phyloP scores from a whole-genome alignment of 225 moss, liverwort and hornwort species.

The Physcomitrium patens region DNA sequence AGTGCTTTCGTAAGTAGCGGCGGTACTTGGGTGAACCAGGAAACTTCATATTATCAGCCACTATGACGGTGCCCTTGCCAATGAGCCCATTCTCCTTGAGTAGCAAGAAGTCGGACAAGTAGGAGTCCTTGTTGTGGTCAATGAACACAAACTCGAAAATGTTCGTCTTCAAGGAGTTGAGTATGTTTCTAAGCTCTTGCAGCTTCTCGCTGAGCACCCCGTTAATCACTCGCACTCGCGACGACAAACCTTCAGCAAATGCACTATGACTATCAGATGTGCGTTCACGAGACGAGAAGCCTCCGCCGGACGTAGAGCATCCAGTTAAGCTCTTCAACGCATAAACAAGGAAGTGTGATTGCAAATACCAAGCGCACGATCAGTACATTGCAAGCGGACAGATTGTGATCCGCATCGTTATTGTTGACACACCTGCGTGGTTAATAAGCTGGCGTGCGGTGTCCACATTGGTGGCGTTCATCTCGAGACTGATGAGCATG shows the following conservation, averaged over 20 bases:
- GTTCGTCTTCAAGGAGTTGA: constrained; percentile 19
- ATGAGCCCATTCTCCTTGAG: constrained; percentile 59
- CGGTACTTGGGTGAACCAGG: constrained; percentile 58
- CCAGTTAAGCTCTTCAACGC: no score
- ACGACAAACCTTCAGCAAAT: constrained; percentile 26
- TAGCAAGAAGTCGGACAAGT: constrained; percentile 48
- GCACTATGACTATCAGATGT: neutral
- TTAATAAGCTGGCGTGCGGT: constrained; percentile 42
- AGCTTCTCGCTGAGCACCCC: constrained; percentile 42
- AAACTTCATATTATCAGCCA: constrained; percentile 61
- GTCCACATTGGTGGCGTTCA: constrained; percentile 35
- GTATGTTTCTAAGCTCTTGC: constrained; percentile 39
- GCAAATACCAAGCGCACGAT: no score
- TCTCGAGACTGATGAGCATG: constrained; percentile 48
- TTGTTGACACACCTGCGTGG: constrained; percentile 39
- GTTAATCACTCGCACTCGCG: constrained; percentile 45
- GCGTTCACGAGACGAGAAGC: no score
- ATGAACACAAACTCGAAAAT: constrained; percentile 60
- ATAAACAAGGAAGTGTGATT: no score
- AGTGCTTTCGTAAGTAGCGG: constrained; percentile 40
- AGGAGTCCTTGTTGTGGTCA: constrained; percentile 53
- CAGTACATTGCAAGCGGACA: no score
- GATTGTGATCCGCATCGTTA: no score
- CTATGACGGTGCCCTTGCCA: constrained; percentile 51
- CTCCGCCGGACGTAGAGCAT: no score